Percentiles rank a stretch among this genome's conserved stretches.
These are phyloP conservation scores for Coprinellus micaceus DNA, from an alignment of 768 basidiomycete species.

Conservation along the genomic window DNA sequence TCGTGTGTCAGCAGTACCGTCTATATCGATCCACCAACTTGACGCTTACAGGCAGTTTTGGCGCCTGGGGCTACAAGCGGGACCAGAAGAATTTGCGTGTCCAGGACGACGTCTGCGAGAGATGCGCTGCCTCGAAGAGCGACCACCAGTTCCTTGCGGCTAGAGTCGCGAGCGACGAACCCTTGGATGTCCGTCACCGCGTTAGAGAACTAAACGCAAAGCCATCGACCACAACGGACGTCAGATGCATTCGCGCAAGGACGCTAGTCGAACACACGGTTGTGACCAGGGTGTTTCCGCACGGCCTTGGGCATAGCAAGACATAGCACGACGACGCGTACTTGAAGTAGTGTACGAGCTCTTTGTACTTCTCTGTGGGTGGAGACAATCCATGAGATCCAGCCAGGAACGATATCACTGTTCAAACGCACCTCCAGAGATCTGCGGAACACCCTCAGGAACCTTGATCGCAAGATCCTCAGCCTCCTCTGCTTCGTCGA, in stretches of 20 bases:
- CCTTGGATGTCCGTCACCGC: conserved; percentile 43
- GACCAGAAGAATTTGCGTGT: conserved; percentile 38
- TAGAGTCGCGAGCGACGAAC: conserved; percentile 47
- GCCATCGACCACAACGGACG: not conserved
- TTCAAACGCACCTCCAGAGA: not conserved
- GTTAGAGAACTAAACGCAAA: conserved; percentile 36
- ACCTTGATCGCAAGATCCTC: not conserved
- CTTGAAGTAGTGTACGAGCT: conserved; percentile 52
- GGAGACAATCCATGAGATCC: not conserved
- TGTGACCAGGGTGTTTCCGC: conserved; percentile 39
- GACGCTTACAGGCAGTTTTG: conserved; percentile 32
- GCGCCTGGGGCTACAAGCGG: conserved; percentile 45
- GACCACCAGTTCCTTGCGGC: conserved; percentile 44
- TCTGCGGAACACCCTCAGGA: not conserved
- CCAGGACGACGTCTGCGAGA: conserved; percentile 38
- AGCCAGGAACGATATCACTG: not conserved
- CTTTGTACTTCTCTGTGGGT: conserved; percentile 35
- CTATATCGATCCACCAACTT: not conserved
- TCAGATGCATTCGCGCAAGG: too few species aligned
- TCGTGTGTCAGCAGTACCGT: not conserved
- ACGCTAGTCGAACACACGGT: too few species aligned
- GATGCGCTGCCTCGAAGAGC: conserved; percentile 49
- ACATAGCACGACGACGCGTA: conserved; percentile 52
- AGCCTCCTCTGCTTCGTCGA: not conserved
- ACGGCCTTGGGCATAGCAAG: conserved; percentile 44